Conservation (phyloP, 1,284 basidiomycete genomes). For the Austropuccinia psidii region DNA sequence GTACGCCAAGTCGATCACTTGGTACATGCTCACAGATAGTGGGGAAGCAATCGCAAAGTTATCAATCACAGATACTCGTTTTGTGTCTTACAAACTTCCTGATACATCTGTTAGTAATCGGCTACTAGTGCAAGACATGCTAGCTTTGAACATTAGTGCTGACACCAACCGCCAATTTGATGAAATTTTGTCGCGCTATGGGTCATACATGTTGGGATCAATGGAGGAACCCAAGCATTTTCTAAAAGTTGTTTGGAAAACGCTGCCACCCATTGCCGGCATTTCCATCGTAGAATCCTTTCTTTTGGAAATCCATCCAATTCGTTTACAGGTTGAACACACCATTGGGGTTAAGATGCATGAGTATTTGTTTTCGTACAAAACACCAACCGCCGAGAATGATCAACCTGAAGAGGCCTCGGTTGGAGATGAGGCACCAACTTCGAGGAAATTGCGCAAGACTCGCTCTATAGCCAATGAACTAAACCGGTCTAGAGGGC, state of each 20-base stretch:
- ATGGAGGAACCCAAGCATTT: slow-evolving; percentile 44
- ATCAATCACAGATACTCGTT: slow-evolving; percentile 68
- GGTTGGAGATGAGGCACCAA: neutral
- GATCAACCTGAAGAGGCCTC: slow-evolving; percentile 41
- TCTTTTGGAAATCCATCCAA: slow-evolving; percentile 72
- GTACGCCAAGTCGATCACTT: slow-evolving; percentile 78
- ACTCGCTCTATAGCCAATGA: slow-evolving; percentile 17
- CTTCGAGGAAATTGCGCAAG: neutral
- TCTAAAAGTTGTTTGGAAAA: slow-evolving; percentile 65
- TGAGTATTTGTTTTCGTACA: slow-evolving; percentile 66
- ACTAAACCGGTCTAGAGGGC: slow-evolving; percentile 6
- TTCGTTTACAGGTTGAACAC: slow-evolving; percentile 78
- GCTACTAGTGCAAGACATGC: slow-evolving; percentile 65
- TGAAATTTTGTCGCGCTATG: slow-evolving; percentile 71
- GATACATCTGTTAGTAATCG: slow-evolving; percentile 81
- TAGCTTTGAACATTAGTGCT: slow-evolving; percentile 76
- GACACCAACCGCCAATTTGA: slow-evolving; percentile 64
- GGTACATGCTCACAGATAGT: slow-evolving; percentile 79
- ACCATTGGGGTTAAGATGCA: slow-evolving; percentile 71
- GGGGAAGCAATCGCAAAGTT: slow-evolving; percentile 75
- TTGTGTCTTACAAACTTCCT: slow-evolving; percentile 75
- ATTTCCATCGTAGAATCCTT: slow-evolving; percentile 84
- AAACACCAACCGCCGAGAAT: slow-evolving; percentile 3
- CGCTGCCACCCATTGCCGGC: slow-evolving; percentile 82
- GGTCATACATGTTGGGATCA: slow-evolving; percentile 31